phyloP scores from a whole-genome alignment of 768 basidiomycete genomes.

The Roridomyces roridus region DNA sequence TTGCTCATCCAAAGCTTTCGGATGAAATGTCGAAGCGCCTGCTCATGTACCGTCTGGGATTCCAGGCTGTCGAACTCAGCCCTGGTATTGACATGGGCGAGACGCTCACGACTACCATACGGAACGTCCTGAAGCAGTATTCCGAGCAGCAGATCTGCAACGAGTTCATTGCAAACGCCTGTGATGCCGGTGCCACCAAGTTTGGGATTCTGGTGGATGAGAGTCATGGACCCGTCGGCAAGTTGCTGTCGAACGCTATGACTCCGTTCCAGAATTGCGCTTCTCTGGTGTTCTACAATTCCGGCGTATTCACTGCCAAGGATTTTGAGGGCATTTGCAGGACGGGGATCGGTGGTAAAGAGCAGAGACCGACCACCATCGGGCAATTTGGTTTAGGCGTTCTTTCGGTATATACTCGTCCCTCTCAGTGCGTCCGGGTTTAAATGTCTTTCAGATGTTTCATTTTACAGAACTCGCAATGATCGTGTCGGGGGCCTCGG shows the following conservation, averaged over 20 bases:
- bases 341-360: conserved; percentile 54
- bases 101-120: conserved; percentile 47
- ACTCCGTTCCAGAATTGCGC: conserved; percentile 39
- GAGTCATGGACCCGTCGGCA: background rate
- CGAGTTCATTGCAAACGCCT: conserved; percentile 62
- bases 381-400: conserved; percentile 61
- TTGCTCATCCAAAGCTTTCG: conserved; percentile 40
- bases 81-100: conserved; percentile 50
- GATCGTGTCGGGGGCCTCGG: conserved; percentile 35
- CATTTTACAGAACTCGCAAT: conserved; percentile 33
- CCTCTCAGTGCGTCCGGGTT: conserved; percentile 35
- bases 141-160: conserved; percentile 47
- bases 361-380: conserved; percentile 41
- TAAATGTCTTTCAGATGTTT: background rate
- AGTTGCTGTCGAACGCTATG: conserved; percentile 43
- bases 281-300: conserved; percentile 52
- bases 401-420: conserved; percentile 47
- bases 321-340: conserved; percentile 55
- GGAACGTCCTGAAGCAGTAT: conserved; percentile 48
- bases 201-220: conserved; percentile 50
- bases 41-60: conserved; percentile 39
- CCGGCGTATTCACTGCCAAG: conserved; percentile 31
- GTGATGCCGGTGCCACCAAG: conserved; percentile 52
- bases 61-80: conserved; percentile 36
- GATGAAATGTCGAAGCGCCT: conserved; percentile 38